phyloP scores from a whole-genome alignment of 305 asterid genomes.

The Nicotiana rustica region DNA sequence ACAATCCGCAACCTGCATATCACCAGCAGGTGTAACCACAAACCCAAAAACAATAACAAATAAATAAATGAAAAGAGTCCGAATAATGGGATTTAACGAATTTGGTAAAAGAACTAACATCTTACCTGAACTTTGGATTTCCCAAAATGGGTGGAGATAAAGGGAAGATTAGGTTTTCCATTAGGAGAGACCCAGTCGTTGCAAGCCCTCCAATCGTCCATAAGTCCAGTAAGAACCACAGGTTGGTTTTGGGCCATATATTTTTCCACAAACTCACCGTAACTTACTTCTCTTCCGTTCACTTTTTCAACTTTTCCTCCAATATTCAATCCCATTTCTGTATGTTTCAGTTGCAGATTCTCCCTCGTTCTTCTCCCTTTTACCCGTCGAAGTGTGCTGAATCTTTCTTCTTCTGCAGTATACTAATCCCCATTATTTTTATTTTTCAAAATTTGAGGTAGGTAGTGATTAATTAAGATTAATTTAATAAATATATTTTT shows the following conservation, averaged over 20 bases:
- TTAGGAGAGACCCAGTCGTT: conserved; percentile 74
- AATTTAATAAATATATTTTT: too few relatives aligned
- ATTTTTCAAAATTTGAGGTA: too few relatives aligned
- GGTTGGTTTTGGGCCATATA: conserved; percentile 73
- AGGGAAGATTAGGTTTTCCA: conserved; percentile 75
- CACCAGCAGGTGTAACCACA: not conserved
- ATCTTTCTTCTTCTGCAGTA: not conserved
- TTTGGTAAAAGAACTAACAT: not conserved
- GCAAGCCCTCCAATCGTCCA: conserved; percentile 80
- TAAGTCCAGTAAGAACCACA: conserved; percentile 79
- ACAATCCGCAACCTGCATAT: conserved; percentile 86
- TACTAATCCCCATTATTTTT: too few relatives aligned
- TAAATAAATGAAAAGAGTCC: not conserved
- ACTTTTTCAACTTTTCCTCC: conserved; percentile 76
- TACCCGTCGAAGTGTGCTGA: not conserved
- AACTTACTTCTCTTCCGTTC: conserved; percentile 67
- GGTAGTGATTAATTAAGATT: too few relatives aligned
- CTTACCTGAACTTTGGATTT: conserved; percentile 79
- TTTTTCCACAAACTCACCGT: conserved; percentile 60
- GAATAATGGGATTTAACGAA: not conserved
- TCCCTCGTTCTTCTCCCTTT: not conserved
- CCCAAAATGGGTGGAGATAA: conserved; percentile 74
- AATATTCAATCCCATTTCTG: conserved; percentile 60
- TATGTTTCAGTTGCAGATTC: not conserved
- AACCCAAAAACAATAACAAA: not conserved